Evolutionary conservation across 805 yeast genomes (phyloP), one percentile per base, ranked within the genome.

Genomic region (Saturnispora diversa): DNA sequence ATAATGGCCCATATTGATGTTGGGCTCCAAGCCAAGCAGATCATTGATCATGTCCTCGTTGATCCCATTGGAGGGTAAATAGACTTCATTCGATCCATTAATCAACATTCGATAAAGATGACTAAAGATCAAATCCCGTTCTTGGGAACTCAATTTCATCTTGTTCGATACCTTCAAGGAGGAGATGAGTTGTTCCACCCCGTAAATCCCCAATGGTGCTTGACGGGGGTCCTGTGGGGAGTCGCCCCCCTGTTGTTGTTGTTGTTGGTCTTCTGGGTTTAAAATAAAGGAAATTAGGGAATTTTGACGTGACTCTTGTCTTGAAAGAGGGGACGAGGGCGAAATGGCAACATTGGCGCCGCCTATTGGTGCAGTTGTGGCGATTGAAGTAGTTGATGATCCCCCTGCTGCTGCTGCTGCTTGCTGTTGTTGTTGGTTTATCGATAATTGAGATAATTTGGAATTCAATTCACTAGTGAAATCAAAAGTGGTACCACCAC

Each of bases 51-150:
- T 34, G 21, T 44, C 42, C 17, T 44, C 50, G 23, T 41, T 33
- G 11, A 37, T 22, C 51, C 46, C 40, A 36, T 19, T 11, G 5
- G 56, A 48, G 20, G 41, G 37, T 13, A 43, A 20, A 26, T 43
- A 7, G 73, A 70, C 39, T 63, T 67, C 33, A 21, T 31, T 33
- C 11, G 38, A 30, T 20, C 31, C 34, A 22, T 64, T 60, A 5
- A 69, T 68, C 25, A 69, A 60, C 53, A 72, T 55, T 43, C 68
- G 68, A 49, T 66, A 72, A 36, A 74, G 56, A 52, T 74, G 77
- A 6, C 72, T 74, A 45, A 72, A 53, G 21, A 74, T 58, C 44
- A 70, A 48, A 48, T 73, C 77, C 42, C 78, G 54, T 7, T 74
- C 66, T 26, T 54, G 60, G 1, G 74, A 59, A 26, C 72, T 65